phyloP scores from a whole-genome alignment of 2,329 filamentous ascomycete species.

The Microcyclosporella mali region DNA sequence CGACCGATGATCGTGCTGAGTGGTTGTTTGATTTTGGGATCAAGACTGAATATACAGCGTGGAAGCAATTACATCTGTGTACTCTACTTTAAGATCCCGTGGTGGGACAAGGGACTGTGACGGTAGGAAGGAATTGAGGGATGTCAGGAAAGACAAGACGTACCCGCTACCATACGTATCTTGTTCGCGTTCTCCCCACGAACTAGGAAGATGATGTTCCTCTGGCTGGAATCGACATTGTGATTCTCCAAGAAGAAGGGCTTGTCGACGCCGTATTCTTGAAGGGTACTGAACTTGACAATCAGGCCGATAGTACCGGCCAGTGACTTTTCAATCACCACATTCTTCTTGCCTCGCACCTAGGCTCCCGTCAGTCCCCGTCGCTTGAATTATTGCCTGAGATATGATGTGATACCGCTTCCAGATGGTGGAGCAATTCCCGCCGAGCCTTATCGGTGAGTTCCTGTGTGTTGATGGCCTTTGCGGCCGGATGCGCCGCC shows the following conservation, averaged over 20 bases:
- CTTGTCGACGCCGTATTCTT: slow-evolving; percentile 97
- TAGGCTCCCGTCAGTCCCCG: slow-evolving; percentile 35
- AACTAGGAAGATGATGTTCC: slow-evolving; percentile 90
- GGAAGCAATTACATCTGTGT: slow-evolving; percentile 42
- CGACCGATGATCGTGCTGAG: slow-evolving; percentile 20
- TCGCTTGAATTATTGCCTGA: slow-evolving; percentile 10
- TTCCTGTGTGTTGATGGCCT: slow-evolving; percentile 65
- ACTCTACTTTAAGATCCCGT: slow-evolving; percentile 57
- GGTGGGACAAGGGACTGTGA: not conserved
- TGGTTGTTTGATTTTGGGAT: slow-evolving; percentile 28
- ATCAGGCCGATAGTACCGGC: slow-evolving; percentile 85
- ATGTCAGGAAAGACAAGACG: slow-evolving; percentile 19
- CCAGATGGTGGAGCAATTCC: slow-evolving; percentile 82
- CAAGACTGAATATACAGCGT: slow-evolving; percentile 48
- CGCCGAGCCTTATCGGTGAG: slow-evolving; percentile 77
- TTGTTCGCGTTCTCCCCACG: slow-evolving; percentile 82
- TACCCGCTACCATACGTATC: slow-evolving; percentile 83
- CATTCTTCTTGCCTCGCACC: slow-evolving; percentile 98
- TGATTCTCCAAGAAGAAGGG: slow-evolving; percentile 95
- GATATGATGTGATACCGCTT: slow-evolving; percentile 70
- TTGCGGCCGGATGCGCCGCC: slow-evolving; percentile 49
- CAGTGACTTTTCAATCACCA: slow-evolving; percentile 85
- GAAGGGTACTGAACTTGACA: slow-evolving; percentile 88
- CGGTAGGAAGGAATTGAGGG: not conserved
- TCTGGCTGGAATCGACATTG: slow-evolving; percentile 89